Percentiles rank a stretch among this genome's conserved stretches.
Conservation (phyloP, 192 early-diverging fungal genomes). For the Thoreauomyces humboldtii region DNA sequence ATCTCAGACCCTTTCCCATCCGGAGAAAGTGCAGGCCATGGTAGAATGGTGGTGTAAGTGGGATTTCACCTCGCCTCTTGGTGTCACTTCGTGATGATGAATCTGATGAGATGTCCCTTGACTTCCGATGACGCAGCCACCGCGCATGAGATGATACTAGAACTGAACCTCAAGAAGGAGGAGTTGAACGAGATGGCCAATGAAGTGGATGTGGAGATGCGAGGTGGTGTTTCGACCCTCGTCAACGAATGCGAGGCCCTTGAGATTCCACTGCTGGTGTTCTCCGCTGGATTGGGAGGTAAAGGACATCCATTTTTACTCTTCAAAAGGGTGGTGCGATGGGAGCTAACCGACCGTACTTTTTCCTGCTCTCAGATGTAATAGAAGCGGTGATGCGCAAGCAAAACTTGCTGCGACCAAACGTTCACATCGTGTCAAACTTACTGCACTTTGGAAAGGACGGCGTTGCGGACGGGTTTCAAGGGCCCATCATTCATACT, state of each 20-base stretch:
- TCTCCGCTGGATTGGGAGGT: constrained; percentile 68
- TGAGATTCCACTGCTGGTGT: constrained; percentile 63
- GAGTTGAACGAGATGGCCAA: constrained; percentile 52
- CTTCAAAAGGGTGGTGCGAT: not conserved
- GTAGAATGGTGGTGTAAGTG: constrained; percentile 65
- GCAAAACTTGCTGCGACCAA: constrained; percentile 37
- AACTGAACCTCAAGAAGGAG: constrained; percentile 43
- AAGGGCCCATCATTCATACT: constrained; percentile 66
- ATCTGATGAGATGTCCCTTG: not conserved
- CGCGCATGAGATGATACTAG: constrained; percentile 57
- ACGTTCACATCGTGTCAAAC: constrained; percentile 73
- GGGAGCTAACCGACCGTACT: constrained; percentile 9
- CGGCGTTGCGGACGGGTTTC: constrained; percentile 54
- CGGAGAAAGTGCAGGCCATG: constrained; percentile 68
- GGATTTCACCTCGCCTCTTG: no score
- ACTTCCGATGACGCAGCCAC: no score
- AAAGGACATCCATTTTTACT: no score
- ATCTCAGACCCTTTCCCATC: constrained; percentile 34
- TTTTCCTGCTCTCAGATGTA: constrained; percentile 43
- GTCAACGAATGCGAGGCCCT: constrained; percentile 24
- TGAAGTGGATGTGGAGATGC: constrained; percentile 45
- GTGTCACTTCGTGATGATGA: no score
- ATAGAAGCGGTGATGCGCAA: constrained; percentile 57
- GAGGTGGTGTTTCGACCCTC: constrained; percentile 44
- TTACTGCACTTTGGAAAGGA: constrained; percentile 60